These are phyloP conservation scores for Candida multigemmis DNA, from an alignment of 805 yeast species.

Conservation along the genomic window DNA sequence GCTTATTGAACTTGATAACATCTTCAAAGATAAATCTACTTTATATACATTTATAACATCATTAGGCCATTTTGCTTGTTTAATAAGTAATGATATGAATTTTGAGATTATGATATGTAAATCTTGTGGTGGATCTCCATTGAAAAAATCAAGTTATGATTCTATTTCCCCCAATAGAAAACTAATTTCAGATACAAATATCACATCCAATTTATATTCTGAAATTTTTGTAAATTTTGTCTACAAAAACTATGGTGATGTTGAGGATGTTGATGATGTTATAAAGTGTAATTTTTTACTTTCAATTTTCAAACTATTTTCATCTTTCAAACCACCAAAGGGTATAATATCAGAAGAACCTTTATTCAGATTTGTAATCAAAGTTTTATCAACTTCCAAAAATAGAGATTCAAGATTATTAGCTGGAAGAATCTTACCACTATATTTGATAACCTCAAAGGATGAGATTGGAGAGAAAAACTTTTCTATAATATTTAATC, in stretches of 20 bases:
- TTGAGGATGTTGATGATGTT: slow-evolving; percentile 11
- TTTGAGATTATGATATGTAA: slow-evolving; percentile 19
- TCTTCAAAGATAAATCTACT: slow-evolving; percentile 6
- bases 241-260: slow-evolving; percentile 3
- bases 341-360: slow-evolving; percentile 7
- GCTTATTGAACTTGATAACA: slow-evolving; percentile 4
- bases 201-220: slow-evolving; percentile 14
- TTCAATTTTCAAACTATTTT: slow-evolving; percentile 39
- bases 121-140: slow-evolving; percentile 23
- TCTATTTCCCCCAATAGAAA: slow-evolving; percentile 13
- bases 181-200: slow-evolving; percentile 10
- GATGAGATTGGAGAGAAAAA: slow-evolving; percentile 28
- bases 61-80: slow-evolving; percentile 34
- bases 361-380: slow-evolving; percentile 32
- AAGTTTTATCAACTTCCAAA: slow-evolving; percentile 25
- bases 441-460: slow-evolving; percentile 32
- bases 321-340: slow-evolving; percentile 43
- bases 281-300: slow-evolving; percentile 35
- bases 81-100: slow-evolving; percentile 28
- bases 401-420: slow-evolving; percentile 50
- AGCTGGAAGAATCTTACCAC: slow-evolving; percentile 44
- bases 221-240: slow-evolving; percentile 13
- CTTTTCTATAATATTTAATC: slow-evolving; percentile 35
- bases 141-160: slow-evolving; percentile 14
- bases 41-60: slow-evolving; percentile 25